phyloP scores from a whole-genome alignment of 352 stramenopile species.

The Thraustotheca clavata region DNA sequence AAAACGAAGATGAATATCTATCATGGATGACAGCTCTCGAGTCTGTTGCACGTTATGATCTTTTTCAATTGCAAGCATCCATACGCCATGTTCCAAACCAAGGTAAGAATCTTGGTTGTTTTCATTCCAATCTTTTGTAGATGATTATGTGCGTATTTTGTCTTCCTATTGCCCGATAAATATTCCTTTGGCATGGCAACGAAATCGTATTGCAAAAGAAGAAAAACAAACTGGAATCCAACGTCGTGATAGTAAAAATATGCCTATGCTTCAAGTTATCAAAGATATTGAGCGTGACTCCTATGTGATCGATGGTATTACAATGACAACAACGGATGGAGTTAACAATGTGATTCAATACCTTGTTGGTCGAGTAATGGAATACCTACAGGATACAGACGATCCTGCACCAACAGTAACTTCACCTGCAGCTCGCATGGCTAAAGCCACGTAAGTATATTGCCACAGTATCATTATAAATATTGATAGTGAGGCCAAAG shows the following conservation, averaged over 20 bases:
- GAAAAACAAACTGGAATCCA: slow-evolving; percentile 15
- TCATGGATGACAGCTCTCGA: slow-evolving; percentile 34
- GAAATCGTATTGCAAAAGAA: slow-evolving; percentile 41
- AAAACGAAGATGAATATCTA: slow-evolving; percentile 19
- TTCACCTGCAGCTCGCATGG: slow-evolving; percentile 22
- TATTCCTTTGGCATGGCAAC: slow-evolving; percentile 51
- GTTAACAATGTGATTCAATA: slow-evolving; percentile 21
- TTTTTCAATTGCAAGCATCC: slow-evolving; percentile 37
- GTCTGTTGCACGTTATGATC: slow-evolving; percentile 36
- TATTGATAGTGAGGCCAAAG: slow-evolving; percentile 38
- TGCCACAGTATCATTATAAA: slow-evolving; percentile 31
- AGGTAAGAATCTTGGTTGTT: neutral
- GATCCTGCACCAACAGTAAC: neutral
- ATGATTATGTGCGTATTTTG: slow-evolving; percentile 39
- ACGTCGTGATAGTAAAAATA: slow-evolving; percentile 39
- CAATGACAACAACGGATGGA: slow-evolving; percentile 27
- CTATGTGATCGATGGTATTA: slow-evolving; percentile 45
- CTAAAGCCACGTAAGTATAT: slow-evolving; percentile 8
- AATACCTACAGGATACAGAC: neutral
- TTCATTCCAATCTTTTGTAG: neutral
- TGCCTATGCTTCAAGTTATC: slow-evolving; percentile 71
- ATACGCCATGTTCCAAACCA: slow-evolving; percentile 25
- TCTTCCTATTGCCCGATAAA: slow-evolving; percentile 36
- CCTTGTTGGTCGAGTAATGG: neutral
- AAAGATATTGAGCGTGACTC: slow-evolving; percentile 67